phyloP scores from a whole-genome alignment of 257 asterid species.

The Anisodus tanguticus region DNA sequence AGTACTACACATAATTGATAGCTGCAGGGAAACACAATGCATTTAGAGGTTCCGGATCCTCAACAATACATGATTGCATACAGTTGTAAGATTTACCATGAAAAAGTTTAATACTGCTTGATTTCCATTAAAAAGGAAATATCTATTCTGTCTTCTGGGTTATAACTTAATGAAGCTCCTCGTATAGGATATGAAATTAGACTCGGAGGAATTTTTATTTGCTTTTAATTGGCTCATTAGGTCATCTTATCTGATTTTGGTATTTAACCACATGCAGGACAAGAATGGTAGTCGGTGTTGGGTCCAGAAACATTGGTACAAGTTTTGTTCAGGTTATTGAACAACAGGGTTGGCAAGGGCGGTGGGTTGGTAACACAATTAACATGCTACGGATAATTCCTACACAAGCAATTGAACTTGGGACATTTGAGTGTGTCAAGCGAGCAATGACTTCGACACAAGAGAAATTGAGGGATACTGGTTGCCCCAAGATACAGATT shows the following conservation, averaged over 20 bases:
- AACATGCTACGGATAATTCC: slow-evolving; percentile 94
- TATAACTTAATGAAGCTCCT: background rate
- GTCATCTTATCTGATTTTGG: background rate
- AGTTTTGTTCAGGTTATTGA: slow-evolving; percentile 80
- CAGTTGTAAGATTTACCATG: background rate
- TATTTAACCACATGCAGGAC: slow-evolving; percentile 66
- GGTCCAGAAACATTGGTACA: slow-evolving; percentile 72
- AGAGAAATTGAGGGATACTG: slow-evolving; percentile 62
- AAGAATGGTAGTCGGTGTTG: slow-evolving; percentile 95
- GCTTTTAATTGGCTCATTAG: background rate
- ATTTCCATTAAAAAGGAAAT: background rate
- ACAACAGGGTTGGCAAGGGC: slow-evolving; percentile 92
- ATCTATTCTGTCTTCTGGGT: background rate
- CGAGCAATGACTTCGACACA: slow-evolving; percentile 75
- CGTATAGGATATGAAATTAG: background rate
- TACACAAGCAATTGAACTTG: slow-evolving; percentile 94
- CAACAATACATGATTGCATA: too few species aligned
- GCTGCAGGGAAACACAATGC: too few species aligned
- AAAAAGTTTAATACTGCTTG: background rate
- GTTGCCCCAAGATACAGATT: slow-evolving; percentile 53
- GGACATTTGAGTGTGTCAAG: slow-evolving; percentile 87
- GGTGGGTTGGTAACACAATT: slow-evolving; percentile 93
- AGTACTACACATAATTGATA: too few species aligned
- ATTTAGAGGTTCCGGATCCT: too few species aligned
- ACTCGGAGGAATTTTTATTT: background rate